phyloP scores from a whole-genome alignment of 2,329 filamentous ascomycete genomes.

The Aspergillus alliaceus region DNA sequence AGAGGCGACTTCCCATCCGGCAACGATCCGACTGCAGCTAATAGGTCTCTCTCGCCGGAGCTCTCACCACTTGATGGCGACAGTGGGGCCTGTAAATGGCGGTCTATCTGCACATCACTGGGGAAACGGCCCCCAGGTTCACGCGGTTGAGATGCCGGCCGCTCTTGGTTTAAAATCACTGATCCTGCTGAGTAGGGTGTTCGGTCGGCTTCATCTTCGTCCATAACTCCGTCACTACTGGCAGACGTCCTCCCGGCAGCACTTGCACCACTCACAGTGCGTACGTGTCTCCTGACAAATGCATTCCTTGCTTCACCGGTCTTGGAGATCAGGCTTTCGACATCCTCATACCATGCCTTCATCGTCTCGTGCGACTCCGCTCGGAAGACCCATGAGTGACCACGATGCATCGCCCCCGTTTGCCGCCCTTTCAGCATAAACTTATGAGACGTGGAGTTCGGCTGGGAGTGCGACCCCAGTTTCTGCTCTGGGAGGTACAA shows the following conservation, averaged over 20 bases:
- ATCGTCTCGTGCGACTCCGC: slow-evolving; percentile 82
- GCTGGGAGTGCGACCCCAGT: slow-evolving; percentile 83
- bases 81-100: slow-evolving; percentile 76
- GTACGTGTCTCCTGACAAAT: slow-evolving; percentile 79
- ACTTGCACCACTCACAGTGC: slow-evolving; percentile 70
- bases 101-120: slow-evolving; percentile 85
- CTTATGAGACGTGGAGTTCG: slow-evolving; percentile 85
- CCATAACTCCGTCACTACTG: slow-evolving; percentile 74
- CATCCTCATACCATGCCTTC: slow-evolving; percentile 95
- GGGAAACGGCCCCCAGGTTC: slow-evolving; percentile 96
- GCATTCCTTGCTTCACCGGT: slow-evolving; percentile 83
- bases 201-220: slow-evolving; percentile 70
- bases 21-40: slow-evolving; percentile 58
- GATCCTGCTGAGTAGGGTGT: slow-evolving; percentile 64
- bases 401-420: slow-evolving; percentile 86
- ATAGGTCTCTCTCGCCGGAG: slow-evolving; percentile 65
- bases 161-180: slow-evolving; percentile 37
- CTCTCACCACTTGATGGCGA: slow-evolving; percentile 80
- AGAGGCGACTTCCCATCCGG: slow-evolving; percentile 47
- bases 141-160: slow-evolving; percentile 50
- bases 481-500: slow-evolving; percentile 94
- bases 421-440: slow-evolving; percentile 97
- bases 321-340: slow-evolving; percentile 85
- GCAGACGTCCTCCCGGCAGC: slow-evolving; percentile 58
- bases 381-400: slow-evolving; percentile 68